Percentiles rank a stretch among this genome's conserved stretches.
Evolutionary conservation across 352 stramenopile genomes (phyloP).

Genomic region (Phytophthora meadii): DNA sequence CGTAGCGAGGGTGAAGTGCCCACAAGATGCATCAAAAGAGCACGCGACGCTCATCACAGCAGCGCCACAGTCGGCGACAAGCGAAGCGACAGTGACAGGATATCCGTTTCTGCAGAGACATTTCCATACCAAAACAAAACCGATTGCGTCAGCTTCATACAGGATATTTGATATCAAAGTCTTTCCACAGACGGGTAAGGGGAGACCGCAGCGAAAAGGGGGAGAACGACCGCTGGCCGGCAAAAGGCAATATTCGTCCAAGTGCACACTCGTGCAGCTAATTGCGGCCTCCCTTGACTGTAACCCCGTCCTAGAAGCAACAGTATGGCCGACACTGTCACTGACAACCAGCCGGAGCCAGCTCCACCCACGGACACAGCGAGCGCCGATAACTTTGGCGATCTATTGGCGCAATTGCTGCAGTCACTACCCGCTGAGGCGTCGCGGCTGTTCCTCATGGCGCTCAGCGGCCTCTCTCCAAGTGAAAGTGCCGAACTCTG

Average conservation of each 20-base stretch:
- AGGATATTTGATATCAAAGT: constrained; percentile 6
- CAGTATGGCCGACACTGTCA: constrained; percentile 35
- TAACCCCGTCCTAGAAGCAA: not conserved
- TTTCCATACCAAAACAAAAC: too few relatives aligned
- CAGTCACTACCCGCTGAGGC: constrained; percentile 75
- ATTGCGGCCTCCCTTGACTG: not conserved
- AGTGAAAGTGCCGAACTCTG: constrained; percentile 80
- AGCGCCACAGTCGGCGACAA: constrained; percentile 1
- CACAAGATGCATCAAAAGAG: constrained; percentile 10
- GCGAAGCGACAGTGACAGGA: constrained; percentile 11
- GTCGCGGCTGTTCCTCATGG: constrained; percentile 77
- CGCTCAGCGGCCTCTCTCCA: constrained; percentile 74
- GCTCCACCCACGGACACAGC: constrained; percentile 33
- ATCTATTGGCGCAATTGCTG: constrained; percentile 80
- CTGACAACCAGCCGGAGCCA: constrained; percentile 45
- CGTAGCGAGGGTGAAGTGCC: constrained; percentile 11
- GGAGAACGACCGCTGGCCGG: constrained; percentile 23
- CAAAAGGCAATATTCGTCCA: constrained; percentile 43
- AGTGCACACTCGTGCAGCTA: constrained; percentile 5
- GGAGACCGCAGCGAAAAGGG: constrained; percentile 17
- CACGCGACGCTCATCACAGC: not conserved
- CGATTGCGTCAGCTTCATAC: not conserved
- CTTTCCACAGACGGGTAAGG: constrained; percentile 24
- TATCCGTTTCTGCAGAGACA: constrained; percentile 1
- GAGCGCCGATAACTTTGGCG: constrained; percentile 60